Evolutionary conservation across 768 basidiomycete genomes (phyloP), one percentile per base, ranked within the genome.

Genomic region (Hygrocybe punicea): DNA sequence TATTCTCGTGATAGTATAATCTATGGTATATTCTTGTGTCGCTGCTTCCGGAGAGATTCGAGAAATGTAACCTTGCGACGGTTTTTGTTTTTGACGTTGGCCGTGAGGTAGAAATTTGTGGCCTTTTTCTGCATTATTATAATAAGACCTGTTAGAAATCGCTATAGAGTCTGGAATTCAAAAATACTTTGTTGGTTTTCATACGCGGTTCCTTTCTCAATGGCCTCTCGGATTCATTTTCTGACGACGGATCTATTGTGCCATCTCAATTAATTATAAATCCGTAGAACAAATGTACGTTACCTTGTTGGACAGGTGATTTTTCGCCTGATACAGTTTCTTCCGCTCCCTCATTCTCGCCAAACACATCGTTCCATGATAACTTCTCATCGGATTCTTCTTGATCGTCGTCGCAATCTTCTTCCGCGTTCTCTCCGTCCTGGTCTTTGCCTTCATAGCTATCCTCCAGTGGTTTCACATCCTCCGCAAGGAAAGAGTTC

Each of bases 51-150:
- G 19, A 85, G 67, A 9, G 81, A 76, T 66, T 81, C 83, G 71
- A 88, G 73, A 49, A 87, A 62, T 21, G 81, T 78, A 19, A 83
- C 79, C 64, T 86, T 88, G 47, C 73, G 72, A 34, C 89, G 84
- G 60, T 84, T 91, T 71, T 88, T 92, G 72, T 92, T 93, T 78
- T 93, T 93, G 60, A 93, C 90, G 60, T 93, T 93, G 4, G 88
- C 82, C 39, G 69, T 80, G 3, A 86, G 83, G 76, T 91, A 97
- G 76, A 93, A 98, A 75, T 98, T 98, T 55, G 81, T 78, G 9
- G 91, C 84, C 73, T 91, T 93, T 77, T 85, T 87, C 93, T 92
- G 66, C n/a, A n/a, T n/a, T n/a, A n/a, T n/a, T n/a, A n/a, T n/a
- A n/a, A n/a, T n/a, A n/a, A n/a, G n/a, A n/a, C n/a, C n/a, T n/a